A percentile compares a stretch with the other conserved stretches of the same genome.
Evolutionary conservation across 2,329 filamentous ascomycete genomes (phyloP).

Genomic region (Lachnellula suecica): DNA sequence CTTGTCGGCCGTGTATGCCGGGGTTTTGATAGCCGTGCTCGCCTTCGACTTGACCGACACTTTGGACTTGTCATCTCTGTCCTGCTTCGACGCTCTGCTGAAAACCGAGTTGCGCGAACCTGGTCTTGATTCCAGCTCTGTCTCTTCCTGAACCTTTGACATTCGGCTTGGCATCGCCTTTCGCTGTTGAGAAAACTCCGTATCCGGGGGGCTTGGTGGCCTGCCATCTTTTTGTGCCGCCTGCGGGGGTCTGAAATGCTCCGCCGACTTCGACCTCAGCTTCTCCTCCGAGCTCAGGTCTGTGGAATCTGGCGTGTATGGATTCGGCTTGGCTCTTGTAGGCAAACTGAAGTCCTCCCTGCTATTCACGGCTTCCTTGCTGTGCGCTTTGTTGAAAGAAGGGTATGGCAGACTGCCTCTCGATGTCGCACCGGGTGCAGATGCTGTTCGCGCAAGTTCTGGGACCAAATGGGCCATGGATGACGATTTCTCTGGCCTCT

Average conservation of each 20-base stretch:
- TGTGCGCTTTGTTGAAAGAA: slow-evolving; percentile 84
- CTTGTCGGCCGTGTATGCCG: slow-evolving; percentile 27
- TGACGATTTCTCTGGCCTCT: slow-evolving; percentile 23
- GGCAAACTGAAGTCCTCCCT: slow-evolving; percentile 28
- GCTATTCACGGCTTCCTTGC: slow-evolving; percentile 78
- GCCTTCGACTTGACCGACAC: slow-evolving; percentile 53
- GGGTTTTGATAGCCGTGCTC: slow-evolving; percentile 52
- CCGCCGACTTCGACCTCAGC: slow-evolving; percentile 47
- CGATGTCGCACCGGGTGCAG: slow-evolving; percentile 30
- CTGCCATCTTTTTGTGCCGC: slow-evolving; percentile 46
- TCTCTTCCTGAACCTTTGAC: slow-evolving; percentile 39
- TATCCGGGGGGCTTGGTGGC: slow-evolving; percentile 64
- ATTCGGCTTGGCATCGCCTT: slow-evolving; percentile 35
- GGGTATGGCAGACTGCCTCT: slow-evolving; percentile 65
- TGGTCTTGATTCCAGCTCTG: slow-evolving; percentile 35
- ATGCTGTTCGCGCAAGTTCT: slow-evolving; percentile 39
- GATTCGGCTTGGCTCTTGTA: slow-evolving; percentile 23
- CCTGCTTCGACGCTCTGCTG: slow-evolving; percentile 18
- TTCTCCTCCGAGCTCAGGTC: slow-evolving; percentile 58
- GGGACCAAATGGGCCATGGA: slow-evolving; percentile 49
- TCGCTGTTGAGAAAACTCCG: slow-evolving; percentile 51
- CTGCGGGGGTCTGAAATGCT: slow-evolving; percentile 38
- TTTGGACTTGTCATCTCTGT: slow-evolving; percentile 48
- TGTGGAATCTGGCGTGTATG: slow-evolving; percentile 70
- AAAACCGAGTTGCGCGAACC: slow-evolving; percentile 48